Evolutionary conservation across 1,284 basidiomycete genomes (phyloP), one percentile per base, ranked within the genome.

Genomic region (Naganishia sp.): DNA sequence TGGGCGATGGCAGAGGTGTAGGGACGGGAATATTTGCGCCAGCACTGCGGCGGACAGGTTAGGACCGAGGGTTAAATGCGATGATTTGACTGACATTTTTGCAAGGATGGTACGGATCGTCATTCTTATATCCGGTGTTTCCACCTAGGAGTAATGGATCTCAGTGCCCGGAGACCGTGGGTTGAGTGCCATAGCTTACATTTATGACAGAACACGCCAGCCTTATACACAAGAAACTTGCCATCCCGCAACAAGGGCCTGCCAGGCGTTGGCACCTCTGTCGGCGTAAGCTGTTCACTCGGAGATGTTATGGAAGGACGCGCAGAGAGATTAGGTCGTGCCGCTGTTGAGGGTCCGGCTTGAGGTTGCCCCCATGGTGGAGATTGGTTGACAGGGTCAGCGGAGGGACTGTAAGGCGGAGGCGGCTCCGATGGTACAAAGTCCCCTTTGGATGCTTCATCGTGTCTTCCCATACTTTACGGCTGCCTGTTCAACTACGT

Each of bases 101-200:
- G 65, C 73, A 73, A 7, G 78, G 78, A 59, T 77, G 73, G 18
- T 67, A 70, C 3, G 77, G 76, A 68, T 80, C 76, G 44, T 69
- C 70, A 9, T 72, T 67, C 67, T 79, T 79, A 69, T 76, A 80
- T 9, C 79, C 79, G 18, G 79, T 80, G 65, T 80, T 80, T 3
- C 61, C 44, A 68, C 74, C 74, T 75, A 48, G n/a, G 31, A n/a
- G 18, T 31, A 39, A n/a, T 23, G 46, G 0, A 55, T 33, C 23
- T 18, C 18, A 63, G 13, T 39, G 11, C 16, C 16, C 18, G 21
- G 23, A n/a, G 33, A 33, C 18, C 13, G 50, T 15, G 15, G 44
- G 25, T 15, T 46, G 16, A 42, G 18, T 21, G 11, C n/a, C 16
- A 9, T 31, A 10, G 69, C 72, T 60, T 55, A 74, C 79, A 80